Percentiles rank a stretch among this genome's conserved stretches.
phyloP scores from a whole-genome alignment of 176 grass and related monocot genomes.

The Pontederia crassipes region DNA sequence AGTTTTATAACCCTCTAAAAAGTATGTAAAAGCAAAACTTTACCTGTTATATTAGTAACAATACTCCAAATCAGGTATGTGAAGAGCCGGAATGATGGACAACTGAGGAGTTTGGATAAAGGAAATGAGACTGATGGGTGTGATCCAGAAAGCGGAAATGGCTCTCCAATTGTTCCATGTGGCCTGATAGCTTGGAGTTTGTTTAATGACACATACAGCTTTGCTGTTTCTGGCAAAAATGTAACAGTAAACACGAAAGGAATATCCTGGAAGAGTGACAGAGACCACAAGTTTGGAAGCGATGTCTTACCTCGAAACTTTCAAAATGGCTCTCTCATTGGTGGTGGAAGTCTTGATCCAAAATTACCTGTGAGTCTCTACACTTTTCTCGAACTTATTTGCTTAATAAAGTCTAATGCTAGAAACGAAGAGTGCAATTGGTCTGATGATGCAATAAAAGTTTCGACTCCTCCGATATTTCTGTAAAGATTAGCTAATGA shows the following conservation, averaged over 20 bases:
- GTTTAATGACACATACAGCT: conserved; percentile 94
- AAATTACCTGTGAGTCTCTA: conserved; percentile 36
- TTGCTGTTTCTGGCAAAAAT: conserved; percentile 35
- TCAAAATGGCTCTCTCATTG: conserved; percentile 67
- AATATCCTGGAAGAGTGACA: conserved; percentile 98
- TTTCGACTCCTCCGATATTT: too few relatives aligned
- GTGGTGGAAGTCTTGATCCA: conserved; percentile 44
- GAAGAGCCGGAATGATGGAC: conserved; percentile 83
- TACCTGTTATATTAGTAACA: not conserved
- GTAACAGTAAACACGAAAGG: conserved; percentile 71
- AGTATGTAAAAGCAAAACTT: not conserved
- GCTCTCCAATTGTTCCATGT: conserved; percentile 73
- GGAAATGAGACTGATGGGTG: conserved; percentile 41
- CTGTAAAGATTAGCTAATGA: too few relatives aligned
- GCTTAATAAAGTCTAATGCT: not conserved
- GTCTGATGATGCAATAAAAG: too few relatives aligned
- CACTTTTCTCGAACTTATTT: not conserved
- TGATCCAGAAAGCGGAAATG: conserved; percentile 69
- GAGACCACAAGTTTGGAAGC: conserved; percentile 91
- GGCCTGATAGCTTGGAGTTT: conserved; percentile 97
- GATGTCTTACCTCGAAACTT: conserved; percentile 88
- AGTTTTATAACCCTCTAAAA: too few relatives aligned
- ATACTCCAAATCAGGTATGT: conserved; percentile 58
- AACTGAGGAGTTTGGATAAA: conserved; percentile 37
- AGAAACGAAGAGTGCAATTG: too few relatives aligned